Evolutionary conservation across 2,329 filamentous ascomycete species (phyloP).

Genomic region (Blumeria hordei): DNA sequence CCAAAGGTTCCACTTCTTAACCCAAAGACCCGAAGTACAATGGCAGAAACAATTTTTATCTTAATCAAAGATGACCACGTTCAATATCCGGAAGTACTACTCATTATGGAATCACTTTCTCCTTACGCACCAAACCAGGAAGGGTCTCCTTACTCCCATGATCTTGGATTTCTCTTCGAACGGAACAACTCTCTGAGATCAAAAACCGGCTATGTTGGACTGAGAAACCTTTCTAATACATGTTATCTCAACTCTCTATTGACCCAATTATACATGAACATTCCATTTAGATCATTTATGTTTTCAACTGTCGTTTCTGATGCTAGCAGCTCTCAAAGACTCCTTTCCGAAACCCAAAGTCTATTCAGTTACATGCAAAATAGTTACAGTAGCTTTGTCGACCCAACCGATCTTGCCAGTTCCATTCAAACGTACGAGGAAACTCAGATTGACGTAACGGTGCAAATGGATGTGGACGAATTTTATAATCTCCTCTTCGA

Average conservation of each 20-base stretch:
- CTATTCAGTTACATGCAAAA: conserved; percentile 76
- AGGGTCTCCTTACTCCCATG: conserved; percentile 30
- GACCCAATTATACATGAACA: conserved; percentile 91
- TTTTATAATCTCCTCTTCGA: conserved; percentile 92
- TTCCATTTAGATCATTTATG: conserved; percentile 67
- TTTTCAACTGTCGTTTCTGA: conserved; percentile 34
- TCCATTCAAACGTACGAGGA: conserved; percentile 69
- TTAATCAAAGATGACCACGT: conserved; percentile 26
- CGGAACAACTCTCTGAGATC: conserved; percentile 45
- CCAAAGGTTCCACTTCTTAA: conserved; percentile 26
- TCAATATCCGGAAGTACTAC: conserved; percentile 27
- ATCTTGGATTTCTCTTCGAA: conserved; percentile 38
- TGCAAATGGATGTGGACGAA: conserved; percentile 96
- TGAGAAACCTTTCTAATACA: conserved; percentile 84
- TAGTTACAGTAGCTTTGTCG: conserved; percentile 46
- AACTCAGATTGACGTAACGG: conserved; percentile 56
- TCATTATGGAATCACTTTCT: conserved; percentile 24
- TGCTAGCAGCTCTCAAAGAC: conserved; percentile 29
- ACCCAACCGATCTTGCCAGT: conserved; percentile 46
- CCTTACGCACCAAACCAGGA: conserved; percentile 17
- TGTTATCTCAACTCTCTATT: conserved; percentile 93
- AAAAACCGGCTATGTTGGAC: conserved; percentile 58
- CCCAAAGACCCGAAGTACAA: conserved; percentile 26
- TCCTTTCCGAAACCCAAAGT: conserved; percentile 55
- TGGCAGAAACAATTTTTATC: conserved; percentile 34